Percentiles rank a stretch among this genome's conserved stretches.
Evolutionary conservation across 192 early-diverging fungal species (phyloP).

Genomic region (Backusella mclennaniae): DNA sequence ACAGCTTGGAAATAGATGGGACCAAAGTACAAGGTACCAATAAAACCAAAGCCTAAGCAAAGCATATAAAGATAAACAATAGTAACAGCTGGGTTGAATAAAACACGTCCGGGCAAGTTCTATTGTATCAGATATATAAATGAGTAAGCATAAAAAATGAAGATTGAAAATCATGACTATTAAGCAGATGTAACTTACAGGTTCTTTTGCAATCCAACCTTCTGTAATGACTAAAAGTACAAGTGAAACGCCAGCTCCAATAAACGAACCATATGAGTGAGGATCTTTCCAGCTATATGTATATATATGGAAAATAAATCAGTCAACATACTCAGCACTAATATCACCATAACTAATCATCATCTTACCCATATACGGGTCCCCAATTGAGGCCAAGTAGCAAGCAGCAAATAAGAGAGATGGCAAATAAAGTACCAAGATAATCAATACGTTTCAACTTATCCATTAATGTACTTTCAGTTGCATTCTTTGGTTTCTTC

Average conservation of each 20-base stretch:
- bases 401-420: conserved; percentile 49
- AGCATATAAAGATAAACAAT: conserved; percentile 48
- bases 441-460: conserved; percentile 65
- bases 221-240: conserved; percentile 47
- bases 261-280: conserved; percentile 52
- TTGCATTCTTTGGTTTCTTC: conserved; percentile 39
- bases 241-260: conserved; percentile 33
- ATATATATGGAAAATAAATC: background rate
- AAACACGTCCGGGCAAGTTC: conserved; percentile 24
- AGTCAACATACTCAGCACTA: background rate
- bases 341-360: background rate
- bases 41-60: conserved; percentile 52
- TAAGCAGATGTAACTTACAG: conserved; percentile 35
- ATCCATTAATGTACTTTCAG: conserved; percentile 32
- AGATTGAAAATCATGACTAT: no score
- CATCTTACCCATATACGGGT: conserved; percentile 45
- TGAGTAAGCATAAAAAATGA: background rate
- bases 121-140: background rate
- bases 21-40: conserved; percentile 60
- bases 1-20: conserved; percentile 69
- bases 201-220: conserved; percentile 56
- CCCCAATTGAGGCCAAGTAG: conserved; percentile 64
- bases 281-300: conserved; percentile 48
- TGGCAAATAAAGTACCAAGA: conserved; percentile 51
- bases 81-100: conserved; percentile 46